These are phyloP conservation scores for Kuraishia piskuri DNA, from an alignment of 805 yeast species.

Conservation along the genomic window DNA sequence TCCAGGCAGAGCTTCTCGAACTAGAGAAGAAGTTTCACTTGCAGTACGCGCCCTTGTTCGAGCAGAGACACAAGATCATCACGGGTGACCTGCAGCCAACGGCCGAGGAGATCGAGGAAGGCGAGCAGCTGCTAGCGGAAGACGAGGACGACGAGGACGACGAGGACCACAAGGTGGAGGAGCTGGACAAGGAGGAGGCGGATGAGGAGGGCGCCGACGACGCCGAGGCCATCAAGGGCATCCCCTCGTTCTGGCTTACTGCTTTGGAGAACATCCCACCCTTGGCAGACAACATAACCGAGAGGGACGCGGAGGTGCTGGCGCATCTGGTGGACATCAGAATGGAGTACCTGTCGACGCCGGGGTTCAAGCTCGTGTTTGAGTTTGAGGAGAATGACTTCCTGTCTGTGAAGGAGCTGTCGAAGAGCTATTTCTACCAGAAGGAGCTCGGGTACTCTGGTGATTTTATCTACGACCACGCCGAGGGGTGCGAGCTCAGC, in stretches of 20 bases:
- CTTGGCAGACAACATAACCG: conserved; percentile 77
- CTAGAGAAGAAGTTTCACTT: conserved; percentile 73
- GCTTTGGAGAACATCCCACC: conserved; percentile 82
- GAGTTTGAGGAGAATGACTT: conserved; percentile 71
- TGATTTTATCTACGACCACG: conserved; percentile 94
- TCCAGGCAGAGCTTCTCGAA: conserved; percentile 80
- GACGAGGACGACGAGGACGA: conserved; percentile 31
- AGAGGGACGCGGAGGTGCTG: conserved; percentile 82
- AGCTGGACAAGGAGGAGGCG: conserved; percentile 27
- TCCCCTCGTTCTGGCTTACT: conserved; percentile 95
- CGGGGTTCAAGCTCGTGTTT: conserved; percentile 85
- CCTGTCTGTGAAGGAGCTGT: conserved; percentile 63
- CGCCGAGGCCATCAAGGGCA: conserved; percentile 43
- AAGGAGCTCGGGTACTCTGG: conserved; percentile 92
- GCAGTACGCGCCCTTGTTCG: conserved; percentile 70
- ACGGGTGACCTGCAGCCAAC: conserved; percentile 72
- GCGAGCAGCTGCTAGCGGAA: conserved; percentile 58
- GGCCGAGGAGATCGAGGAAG: conserved; percentile 67
- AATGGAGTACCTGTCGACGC: conserved; percentile 70
- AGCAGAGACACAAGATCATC: conserved; percentile 63
- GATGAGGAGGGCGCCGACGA: conserved; percentile 22
- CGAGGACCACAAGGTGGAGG: conserved; percentile 33
- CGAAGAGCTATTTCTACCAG: conserved; percentile 89
- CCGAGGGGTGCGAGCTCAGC: conserved; percentile 79
- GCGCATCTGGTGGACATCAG: conserved; percentile 59